Evolutionary conservation across 129 eudicot species (phyloP), one percentile per base, ranked within the genome.

Genomic region (Artemisia annua): DNA sequence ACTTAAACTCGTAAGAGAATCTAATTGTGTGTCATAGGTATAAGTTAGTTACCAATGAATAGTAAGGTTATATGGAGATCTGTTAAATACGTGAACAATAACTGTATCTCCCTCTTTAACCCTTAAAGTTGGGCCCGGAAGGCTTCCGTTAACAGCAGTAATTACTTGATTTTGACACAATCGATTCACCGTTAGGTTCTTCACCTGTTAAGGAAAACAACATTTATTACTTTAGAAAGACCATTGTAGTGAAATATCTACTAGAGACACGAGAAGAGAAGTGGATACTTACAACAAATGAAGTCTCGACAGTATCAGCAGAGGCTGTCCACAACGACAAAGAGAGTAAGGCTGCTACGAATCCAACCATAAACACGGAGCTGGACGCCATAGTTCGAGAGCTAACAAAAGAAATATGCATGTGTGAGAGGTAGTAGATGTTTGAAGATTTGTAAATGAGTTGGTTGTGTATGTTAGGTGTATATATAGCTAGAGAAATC

Each of bases 91-190:
- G 70, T 87, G 97, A 48, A 92, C 89, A 7, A 89, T 51, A 63
- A 92, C 78, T 2, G 94, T 81, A 58, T 92, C 97, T 46, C 96
- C 97, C 81, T 92, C 97, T 8, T 76, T 63, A 15, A 82, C 91
- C 2, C 74, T 83, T 50, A 89, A 12, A n/a, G 90, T 80, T 1
- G 97, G 97, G 16, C 97, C 97, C 0, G 97, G 97, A 35, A 87
- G 84, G 50, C 85, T 85, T 16, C 93, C 96, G 15, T 92, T 92
- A 3, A 80, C 97, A 4, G 93, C 96, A 0, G 87, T 80, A 30
- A 92, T 83, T 0, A 85, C 91, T 75, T 71, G 89, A 8, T 54
- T 52, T 18, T 73, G 62, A 73, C 97, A 92, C n/a, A 92, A 43
- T 12, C 81, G 79, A 12, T 70, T 73, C 48, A 81, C 83, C 0